These are phyloP conservation scores for Capsicum pubescens DNA, from an alignment of 257 asterid species.

Conservation along the genomic window DNA sequence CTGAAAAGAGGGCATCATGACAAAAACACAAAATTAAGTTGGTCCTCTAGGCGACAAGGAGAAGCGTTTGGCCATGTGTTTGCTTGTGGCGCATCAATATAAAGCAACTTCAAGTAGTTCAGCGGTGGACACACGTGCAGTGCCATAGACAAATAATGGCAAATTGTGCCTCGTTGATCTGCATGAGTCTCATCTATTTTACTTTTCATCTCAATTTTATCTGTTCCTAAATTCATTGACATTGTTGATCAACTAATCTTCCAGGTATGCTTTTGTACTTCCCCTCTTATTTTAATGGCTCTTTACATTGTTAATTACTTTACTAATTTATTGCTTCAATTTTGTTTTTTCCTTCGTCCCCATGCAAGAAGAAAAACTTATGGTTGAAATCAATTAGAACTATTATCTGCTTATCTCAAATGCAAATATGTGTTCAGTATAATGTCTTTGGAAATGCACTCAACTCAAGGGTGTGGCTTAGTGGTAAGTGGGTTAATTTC, in stretches of 20 bases:
- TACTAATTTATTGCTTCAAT: background rate
- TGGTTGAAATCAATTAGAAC: background rate
- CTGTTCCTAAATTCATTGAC: background rate
- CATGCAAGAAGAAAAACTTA: background rate
- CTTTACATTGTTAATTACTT: background rate
- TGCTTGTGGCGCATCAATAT: too few relatives aligned
- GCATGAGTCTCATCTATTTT: background rate
- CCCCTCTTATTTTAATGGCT: background rate
- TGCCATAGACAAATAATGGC: background rate
- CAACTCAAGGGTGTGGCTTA: too few relatives aligned
- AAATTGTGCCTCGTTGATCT: constrained; percentile 2
- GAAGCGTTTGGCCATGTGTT: too few relatives aligned
- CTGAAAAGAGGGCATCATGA: too few relatives aligned
- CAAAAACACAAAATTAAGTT: too few relatives aligned
- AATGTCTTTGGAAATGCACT: too few relatives aligned
- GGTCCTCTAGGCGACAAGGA: too few relatives aligned
- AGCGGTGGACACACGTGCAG: background rate
- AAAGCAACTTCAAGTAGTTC: background rate
- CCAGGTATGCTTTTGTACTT: constrained; percentile 9
- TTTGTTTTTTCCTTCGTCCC: background rate
- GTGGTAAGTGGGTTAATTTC: too few relatives aligned
- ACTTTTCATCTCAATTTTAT: background rate
- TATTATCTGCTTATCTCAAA: background rate
- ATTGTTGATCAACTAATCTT: background rate
- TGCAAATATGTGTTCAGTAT: background rate